These are phyloP conservation scores for Turnera subulata DNA, from an alignment of 345 rosid species.

Conservation along the genomic window DNA sequence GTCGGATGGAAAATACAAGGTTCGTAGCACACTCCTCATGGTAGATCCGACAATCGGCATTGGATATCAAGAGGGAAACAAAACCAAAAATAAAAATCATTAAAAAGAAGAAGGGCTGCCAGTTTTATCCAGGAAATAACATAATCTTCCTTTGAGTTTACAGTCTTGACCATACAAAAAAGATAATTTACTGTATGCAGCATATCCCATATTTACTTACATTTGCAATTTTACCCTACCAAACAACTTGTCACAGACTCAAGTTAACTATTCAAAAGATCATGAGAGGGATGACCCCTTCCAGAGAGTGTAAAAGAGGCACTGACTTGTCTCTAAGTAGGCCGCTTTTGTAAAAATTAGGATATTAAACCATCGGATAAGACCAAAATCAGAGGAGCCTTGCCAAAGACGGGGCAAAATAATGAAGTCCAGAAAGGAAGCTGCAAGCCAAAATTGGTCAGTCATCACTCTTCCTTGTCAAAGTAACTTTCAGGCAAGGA, in stretches of 20 bases:
- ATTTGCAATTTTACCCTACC: conserved; percentile 11
- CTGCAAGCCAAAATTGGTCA: conserved; percentile 4
- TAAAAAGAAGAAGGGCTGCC: no score
- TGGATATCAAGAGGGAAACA: no score
- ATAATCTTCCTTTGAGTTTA: neutral
- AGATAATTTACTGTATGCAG: neutral
- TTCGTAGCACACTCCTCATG: no score
- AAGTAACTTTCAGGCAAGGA: conserved; percentile 78
- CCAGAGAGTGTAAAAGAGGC: no score
- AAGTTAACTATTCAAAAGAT: no score
- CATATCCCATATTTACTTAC: neutral
- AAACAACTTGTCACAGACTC: neutral
- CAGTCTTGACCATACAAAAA: neutral
- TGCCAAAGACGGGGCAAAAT: neutral
- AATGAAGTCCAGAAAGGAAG: neutral
- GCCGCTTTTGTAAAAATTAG: conserved; percentile 15
- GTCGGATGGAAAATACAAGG: no score
- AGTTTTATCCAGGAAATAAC: no score
- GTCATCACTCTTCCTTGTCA: conserved; percentile 64
- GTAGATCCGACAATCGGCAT: no score
- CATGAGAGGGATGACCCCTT: no score
- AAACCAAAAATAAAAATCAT: no score
- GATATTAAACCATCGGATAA: no score
- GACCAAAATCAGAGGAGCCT: no score
- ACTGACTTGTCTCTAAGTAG: neutral